Conservation (phyloP, 768 basidiomycete species). For the Suillus hirtellus region DNA sequence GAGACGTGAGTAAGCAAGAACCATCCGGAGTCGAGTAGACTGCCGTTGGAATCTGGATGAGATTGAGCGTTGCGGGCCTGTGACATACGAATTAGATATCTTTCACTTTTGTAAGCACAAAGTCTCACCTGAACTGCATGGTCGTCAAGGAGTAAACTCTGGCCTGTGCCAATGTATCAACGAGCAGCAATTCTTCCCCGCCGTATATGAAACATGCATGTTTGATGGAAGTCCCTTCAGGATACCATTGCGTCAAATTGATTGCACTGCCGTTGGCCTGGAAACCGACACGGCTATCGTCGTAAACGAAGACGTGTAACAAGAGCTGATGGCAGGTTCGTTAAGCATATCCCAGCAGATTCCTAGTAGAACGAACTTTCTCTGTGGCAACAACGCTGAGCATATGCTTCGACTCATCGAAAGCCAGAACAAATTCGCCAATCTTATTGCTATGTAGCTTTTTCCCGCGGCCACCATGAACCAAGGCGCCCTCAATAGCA, state of each 20-base stretch:
- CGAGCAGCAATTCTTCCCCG: slow-evolving; percentile 51
- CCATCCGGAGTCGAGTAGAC: slow-evolving; percentile 55
- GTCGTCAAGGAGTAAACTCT: slow-evolving; percentile 55
- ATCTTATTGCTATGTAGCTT: slow-evolving; percentile 45
- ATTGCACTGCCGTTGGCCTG: slow-evolving; percentile 43
- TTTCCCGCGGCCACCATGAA: slow-evolving; percentile 26
- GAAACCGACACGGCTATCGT: slow-evolving; percentile 43
- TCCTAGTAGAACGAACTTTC: slow-evolving; percentile 33
- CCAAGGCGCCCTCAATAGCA: slow-evolving; percentile 35
- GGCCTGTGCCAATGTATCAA: slow-evolving; percentile 44
- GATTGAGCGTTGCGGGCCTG: slow-evolving; percentile 47
- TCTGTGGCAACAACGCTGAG: slow-evolving; percentile 44
- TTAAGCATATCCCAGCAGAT: neutral
- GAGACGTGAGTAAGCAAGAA: slow-evolving; percentile 46
- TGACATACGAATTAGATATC: neutral
- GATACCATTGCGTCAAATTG: slow-evolving; percentile 47
- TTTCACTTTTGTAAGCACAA: neutral
- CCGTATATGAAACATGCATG: slow-evolving; percentile 47
- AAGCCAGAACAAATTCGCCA: slow-evolving; percentile 47
- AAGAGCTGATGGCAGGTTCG: slow-evolving; percentile 26
- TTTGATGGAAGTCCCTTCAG: slow-evolving; percentile 25
- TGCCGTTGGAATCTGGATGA: slow-evolving; percentile 34
- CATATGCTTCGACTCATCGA: slow-evolving; percentile 52
- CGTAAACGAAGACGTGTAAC: slow-evolving; percentile 48
- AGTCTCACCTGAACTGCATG: slow-evolving; percentile 50